phyloP scores from a whole-genome alignment of 768 basidiomycete species.

The Fistulinella prunicolor region DNA sequence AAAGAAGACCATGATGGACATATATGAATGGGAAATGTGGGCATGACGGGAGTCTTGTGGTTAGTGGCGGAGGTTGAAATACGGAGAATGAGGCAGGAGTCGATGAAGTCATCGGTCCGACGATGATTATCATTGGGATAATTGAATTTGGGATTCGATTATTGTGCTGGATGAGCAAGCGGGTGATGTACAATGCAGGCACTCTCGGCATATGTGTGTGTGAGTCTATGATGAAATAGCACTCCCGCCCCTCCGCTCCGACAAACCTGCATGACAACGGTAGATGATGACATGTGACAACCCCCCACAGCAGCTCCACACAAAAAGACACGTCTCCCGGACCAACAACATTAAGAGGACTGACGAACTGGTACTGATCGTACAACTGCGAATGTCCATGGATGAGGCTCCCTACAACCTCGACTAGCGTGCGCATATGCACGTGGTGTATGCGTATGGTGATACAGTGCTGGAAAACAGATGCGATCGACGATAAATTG shows the following conservation, averaged over 20 bases:
- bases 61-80: constrained; percentile 13
- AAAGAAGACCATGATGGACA: constrained; percentile 6
- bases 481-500: constrained; percentile 32
- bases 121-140: constrained; percentile 4
- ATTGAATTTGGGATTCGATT: constrained; percentile 5
- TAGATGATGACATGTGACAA: too few relatives aligned
- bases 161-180: neutral
- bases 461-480: constrained; percentile 30
- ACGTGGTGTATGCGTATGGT: constrained; percentile 34
- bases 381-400: constrained; percentile 30
- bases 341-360: constrained; percentile 7
- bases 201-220: constrained; percentile 15
- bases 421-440: constrained; percentile 35
- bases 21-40: too few relatives aligned
- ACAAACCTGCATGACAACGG: constrained; percentile 25
- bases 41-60: neutral
- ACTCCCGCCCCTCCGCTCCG: constrained; percentile 17
- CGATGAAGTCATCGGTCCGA: constrained; percentile 30
- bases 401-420: constrained; percentile 1
- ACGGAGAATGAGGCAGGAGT: neutral
- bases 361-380: constrained; percentile 15
- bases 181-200: constrained; percentile 29
- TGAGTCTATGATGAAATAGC: constrained; percentile 23
- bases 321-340: constrained; percentile 4
- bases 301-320: constrained; percentile 13